A percentile compares a stretch with the other conserved stretches of the same genome.
These are phyloP conservation scores for Aspergillus fijiensis DNA, from an alignment of 2,329 filamentous ascomycete species.

Conservation along the genomic window DNA sequence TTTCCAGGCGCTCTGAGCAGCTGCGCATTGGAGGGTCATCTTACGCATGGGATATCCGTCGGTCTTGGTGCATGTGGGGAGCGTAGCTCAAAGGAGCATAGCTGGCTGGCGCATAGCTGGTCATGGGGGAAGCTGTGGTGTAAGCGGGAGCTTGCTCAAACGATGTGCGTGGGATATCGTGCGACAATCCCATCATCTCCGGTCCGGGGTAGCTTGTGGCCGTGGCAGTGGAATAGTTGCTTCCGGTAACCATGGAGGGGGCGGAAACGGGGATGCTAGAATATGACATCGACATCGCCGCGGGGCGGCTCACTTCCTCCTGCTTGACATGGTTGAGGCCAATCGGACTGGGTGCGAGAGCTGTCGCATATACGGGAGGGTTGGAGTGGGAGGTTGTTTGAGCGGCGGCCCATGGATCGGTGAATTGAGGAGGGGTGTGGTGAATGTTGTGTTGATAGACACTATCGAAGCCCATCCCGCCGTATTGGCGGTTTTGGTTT, in stretches of 20 bases:
- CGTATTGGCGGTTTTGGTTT: constrained; percentile 78
- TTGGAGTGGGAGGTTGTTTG: constrained; percentile 56
- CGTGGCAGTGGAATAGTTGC: constrained; percentile 64
- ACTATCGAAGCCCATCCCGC: constrained; percentile 75
- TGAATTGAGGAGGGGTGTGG: constrained; percentile 69
- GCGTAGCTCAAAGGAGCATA: constrained; percentile 79
- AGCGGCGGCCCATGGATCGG: constrained; percentile 79
- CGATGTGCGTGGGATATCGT: constrained; percentile 76
- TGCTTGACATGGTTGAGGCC: constrained; percentile 59
- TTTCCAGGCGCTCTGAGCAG: neutral
- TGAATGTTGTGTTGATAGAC: constrained; percentile 67
- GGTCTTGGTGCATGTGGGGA: constrained; percentile 56
- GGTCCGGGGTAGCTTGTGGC: constrained; percentile 56
- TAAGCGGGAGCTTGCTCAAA: constrained; percentile 71
- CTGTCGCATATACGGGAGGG: constrained; percentile 61
- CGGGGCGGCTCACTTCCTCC: constrained; percentile 55
- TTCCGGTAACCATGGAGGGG: constrained; percentile 67
- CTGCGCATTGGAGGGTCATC: constrained; percentile 42
- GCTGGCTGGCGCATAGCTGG: constrained; percentile 68
- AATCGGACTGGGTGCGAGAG: constrained; percentile 61
- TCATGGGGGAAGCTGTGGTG: constrained; percentile 65
- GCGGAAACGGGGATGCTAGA: constrained; percentile 70
- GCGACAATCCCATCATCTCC: constrained; percentile 66
- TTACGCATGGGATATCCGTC: constrained; percentile 84
- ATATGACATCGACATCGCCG: constrained; percentile 68